Evolutionary conservation across 2,329 filamentous ascomycete genomes (phyloP), one percentile per base, ranked within the genome.

Genomic region (Cytospora chrysosperma): DNA sequence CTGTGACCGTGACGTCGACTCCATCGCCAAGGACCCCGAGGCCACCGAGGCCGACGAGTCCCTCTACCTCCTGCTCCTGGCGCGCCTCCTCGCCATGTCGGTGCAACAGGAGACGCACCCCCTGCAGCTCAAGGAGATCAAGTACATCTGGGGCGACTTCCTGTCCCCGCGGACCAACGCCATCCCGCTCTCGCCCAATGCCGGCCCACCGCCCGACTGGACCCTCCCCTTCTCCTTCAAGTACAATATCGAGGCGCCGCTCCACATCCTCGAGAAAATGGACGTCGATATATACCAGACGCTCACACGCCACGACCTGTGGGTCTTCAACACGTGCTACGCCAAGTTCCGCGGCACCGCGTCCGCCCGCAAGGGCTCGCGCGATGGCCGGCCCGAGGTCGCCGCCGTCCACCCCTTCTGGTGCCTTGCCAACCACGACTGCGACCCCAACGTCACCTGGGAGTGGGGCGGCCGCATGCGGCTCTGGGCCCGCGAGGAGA

Each of bases 401-500:
- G 92, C 92, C 30, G 94, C 94, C 30, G 93, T 98, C 30, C 93
- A 98, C 77, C 93, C 94, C 2, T 87, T 96, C 69, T 99, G 95
- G 93, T 98, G 93, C 76, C 82, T 98, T 32, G 93, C 94, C 30
- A 99, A 99, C 72, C 95, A 99, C 74, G 92, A 93, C 74, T 99
- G 95, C 76, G 88, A 97, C 73, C 95, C 95, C 10, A 97, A 97
- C 74, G 93, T 98, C 47, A 85, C 85, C 4, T 99, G 95, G 95
- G 91, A 96, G 71, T 97, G 93, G 92, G 88, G 89, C 30, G 91
- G 90, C 1, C 84, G 83, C 59, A 93, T 95, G 83, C 84, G 85
- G 40, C 85, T 95, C 65, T 86, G 81, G 80, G 85, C 86, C 2
- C 79, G 87, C 55, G 79, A 86, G 66, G 77, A 82, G 67, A 79